Percentiles rank a stretch among this genome's conserved stretches.
phyloP scores from a whole-genome alignment of 202 grass and related monocot genomes.

The Saccharum hybrid region DNA sequence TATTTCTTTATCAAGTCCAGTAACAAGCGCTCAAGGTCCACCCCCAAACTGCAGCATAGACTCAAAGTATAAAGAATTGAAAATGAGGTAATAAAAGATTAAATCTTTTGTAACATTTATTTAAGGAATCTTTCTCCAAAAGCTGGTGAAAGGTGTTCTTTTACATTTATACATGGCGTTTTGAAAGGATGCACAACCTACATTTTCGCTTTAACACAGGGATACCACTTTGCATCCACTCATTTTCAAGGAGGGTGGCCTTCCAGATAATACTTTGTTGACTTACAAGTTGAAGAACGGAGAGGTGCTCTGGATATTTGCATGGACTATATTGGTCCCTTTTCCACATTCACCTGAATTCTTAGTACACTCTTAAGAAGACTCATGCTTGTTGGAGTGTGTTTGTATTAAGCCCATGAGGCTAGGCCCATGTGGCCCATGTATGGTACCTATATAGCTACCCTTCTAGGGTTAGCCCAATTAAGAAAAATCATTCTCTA shows the following conservation, averaged over 20 bases:
- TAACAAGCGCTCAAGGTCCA: conserved; percentile 34
- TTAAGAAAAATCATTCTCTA: too few relatives aligned
- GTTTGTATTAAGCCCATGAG: too few relatives aligned
- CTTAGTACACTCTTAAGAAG: conserved; percentile 29
- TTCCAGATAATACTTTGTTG: conserved; percentile 70
- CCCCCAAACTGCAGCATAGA: conserved; percentile 17
- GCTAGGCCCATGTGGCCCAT: too few relatives aligned
- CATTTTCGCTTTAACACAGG: conserved; percentile 45
- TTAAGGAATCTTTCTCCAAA: conserved; percentile 18
- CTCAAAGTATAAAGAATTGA: conserved; percentile 43
- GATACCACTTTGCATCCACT: conserved; percentile 64
- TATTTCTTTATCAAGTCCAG: conserved; percentile 26
- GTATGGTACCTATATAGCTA: too few relatives aligned
- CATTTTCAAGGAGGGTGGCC: conserved; percentile 82
- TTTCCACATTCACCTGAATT: conserved; percentile 22
- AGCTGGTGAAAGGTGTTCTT: background rate
- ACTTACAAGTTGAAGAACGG: conserved; percentile 64
- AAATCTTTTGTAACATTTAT: conserved; percentile 20
- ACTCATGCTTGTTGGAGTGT: too few relatives aligned
- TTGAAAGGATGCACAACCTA: conserved; percentile 31
- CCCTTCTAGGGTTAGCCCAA: too few relatives aligned
- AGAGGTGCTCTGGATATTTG: conserved; percentile 62
- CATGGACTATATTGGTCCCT: conserved; percentile 21
- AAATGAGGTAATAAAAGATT: conserved; percentile 51
- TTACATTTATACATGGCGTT: conserved; percentile 5